Percentiles rank a stretch among this genome's conserved stretches.
These are phyloP conservation scores for Orbilia ellipsospora DNA, from an alignment of 2,329 filamentous ascomycete genomes.

Conservation along the genomic window DNA sequence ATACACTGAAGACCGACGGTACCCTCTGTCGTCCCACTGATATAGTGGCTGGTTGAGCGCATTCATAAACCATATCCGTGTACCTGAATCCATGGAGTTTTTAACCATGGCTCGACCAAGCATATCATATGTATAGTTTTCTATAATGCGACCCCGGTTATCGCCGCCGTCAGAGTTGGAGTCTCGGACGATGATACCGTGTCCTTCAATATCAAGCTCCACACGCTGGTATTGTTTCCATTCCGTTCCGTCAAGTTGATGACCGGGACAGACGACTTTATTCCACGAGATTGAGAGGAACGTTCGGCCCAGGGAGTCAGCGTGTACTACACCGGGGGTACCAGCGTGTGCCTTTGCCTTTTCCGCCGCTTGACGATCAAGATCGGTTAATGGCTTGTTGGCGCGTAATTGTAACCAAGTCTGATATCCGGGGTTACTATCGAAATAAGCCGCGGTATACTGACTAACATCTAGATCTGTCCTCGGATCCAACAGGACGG, in stretches of 20 bases:
- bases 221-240: not conserved
- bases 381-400: no score
- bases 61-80: no score
- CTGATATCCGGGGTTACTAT: no score
- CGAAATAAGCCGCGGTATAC: no score
- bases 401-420: no score
- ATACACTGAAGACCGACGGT: not conserved
- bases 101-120: not conserved
- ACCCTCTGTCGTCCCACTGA: no score
- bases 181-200: no score
- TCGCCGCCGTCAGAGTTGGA: not conserved
- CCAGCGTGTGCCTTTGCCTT: conserved; percentile 21
- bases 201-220: not conserved
- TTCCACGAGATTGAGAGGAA: not conserved
- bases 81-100: not conserved
- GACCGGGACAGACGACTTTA: no score
- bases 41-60: no score
- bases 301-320: not conserved
- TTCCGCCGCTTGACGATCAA: not conserved
- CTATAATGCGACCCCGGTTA: not conserved
- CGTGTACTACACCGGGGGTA: conserved; percentile 15
- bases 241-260: not conserved
- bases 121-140: conserved; percentile 13
- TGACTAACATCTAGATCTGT: no score
- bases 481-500: no score